Evolutionary conservation across 306 rosid species (phyloP), one percentile per base, ranked within the genome.

Genomic region (Aeschynomene evenia): DNA sequence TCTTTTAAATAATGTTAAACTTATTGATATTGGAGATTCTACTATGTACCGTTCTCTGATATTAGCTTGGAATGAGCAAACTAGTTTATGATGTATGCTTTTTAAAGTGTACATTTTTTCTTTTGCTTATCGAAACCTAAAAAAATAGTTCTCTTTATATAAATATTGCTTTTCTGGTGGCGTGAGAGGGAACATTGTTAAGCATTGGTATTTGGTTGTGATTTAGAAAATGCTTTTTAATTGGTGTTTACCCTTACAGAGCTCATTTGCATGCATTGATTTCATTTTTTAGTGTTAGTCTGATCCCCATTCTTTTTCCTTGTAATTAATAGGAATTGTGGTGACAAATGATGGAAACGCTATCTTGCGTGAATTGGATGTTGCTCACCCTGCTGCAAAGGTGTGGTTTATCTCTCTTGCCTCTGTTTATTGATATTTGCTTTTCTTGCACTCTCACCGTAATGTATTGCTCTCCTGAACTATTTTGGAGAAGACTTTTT

Each of bases 301-400:
- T 78, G 23, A 63, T 11, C n/a, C 63, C 31, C 26, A 34, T 64
- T 46, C 20, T 26, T 75, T 60, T 42, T 21, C 14, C 42, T 43
- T 23, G 13, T 56, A 75, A 63, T 58, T 64, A 53, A 71, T 82
- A 94, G 98, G 97, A 56, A 95, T 95, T 36, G 99, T 95, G 46
- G 99, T 95, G 59, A 95, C 99, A 7, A 95, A 95, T 71, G 99
- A 95, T 80, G 99, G 99, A 40, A 95, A 95, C 83, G 92, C 99
- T 33, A 95, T 95, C 71, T 79, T 95, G 72, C 89, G 99, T 48
- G 99, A 95, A 77, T 71, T 95, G 72, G 99, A 95, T 82, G 19
- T 95, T 74, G 92, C 99, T 23, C 99, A 95, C 67, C 99, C 99
- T 7, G 99, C 99, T 63, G 99, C 99, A 1, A 95, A 95, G 95